Evolutionary conservation across 2,329 filamentous ascomycete genomes (phyloP).

Genomic region (Fusarium nisikadoi): DNA sequence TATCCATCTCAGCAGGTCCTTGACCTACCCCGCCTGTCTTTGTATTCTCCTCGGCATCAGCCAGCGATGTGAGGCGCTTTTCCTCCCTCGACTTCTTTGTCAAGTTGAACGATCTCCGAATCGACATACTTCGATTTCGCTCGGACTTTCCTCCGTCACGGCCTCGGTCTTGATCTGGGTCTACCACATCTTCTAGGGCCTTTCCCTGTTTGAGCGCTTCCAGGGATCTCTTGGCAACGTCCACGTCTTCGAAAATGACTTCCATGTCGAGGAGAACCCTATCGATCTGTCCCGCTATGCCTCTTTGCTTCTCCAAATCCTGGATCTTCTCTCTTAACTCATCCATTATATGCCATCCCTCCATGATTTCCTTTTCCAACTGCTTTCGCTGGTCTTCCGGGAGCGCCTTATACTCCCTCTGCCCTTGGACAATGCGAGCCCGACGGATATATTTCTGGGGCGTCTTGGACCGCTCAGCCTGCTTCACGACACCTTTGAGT

Average conservation of each 20-base stretch:
- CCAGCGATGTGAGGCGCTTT: conserved; percentile 17
- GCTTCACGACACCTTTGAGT: conserved; percentile 72
- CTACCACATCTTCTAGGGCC: conserved; percentile 42
- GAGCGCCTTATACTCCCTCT: conserved; percentile 55
- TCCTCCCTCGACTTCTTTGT: conserved; percentile 23
- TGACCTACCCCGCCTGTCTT: background rate
- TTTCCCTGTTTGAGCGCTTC: conserved; percentile 59
- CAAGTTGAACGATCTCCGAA: conserved; percentile 33
- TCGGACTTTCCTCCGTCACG: conserved; percentile 7
- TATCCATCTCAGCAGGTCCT: background rate
- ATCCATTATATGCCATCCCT: conserved; percentile 49
- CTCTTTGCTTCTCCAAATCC: conserved; percentile 50
- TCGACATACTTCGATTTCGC: conserved; percentile 32
- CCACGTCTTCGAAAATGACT: conserved; percentile 60
- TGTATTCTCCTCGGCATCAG: background rate
- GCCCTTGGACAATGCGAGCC: conserved; percentile 69
- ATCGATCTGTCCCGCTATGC: conserved; percentile 52
- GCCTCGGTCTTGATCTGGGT: conserved; percentile 26
- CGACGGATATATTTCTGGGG: conserved; percentile 65
- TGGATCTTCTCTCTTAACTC: conserved; percentile 46
- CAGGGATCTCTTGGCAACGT: conserved; percentile 58
- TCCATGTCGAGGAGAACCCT: conserved; percentile 43
- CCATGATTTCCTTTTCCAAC: conserved; percentile 42
- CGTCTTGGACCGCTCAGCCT: conserved; percentile 63
- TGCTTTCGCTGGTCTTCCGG: conserved; percentile 47